Conservation (phyloP, 345 rosid genomes). For the Anastatica hierochuntica region DNA sequence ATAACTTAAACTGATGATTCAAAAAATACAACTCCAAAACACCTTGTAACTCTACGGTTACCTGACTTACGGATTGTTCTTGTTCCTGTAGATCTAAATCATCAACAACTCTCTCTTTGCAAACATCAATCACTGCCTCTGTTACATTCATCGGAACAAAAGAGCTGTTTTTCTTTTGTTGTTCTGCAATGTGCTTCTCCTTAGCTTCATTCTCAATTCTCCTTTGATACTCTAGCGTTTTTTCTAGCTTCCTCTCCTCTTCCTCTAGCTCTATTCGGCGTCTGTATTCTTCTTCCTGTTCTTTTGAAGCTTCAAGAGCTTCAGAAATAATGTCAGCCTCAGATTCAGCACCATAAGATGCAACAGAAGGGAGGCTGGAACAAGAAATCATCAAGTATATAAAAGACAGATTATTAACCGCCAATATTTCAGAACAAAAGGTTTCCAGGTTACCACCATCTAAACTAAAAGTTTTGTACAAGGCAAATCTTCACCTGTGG, state of each 20-base stretch:
- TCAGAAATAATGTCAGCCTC: conserved; percentile 36
- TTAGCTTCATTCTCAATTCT: conserved; percentile 87
- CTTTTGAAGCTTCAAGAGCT: conserved; percentile 41
- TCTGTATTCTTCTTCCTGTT: conserved; percentile 66
- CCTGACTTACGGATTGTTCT: conserved; percentile 12
- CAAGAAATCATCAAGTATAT: conserved; percentile 22
- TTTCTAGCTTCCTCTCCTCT: conserved; percentile 87
- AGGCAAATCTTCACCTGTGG: conserved; percentile 34
- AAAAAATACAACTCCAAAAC: background rate
- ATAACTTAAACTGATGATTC: background rate
- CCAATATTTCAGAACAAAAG: background rate
- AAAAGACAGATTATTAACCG: background rate
- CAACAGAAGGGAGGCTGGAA: conserved; percentile 50
- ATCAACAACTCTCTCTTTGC: conserved; percentile 26
- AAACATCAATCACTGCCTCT: conserved; percentile 25
- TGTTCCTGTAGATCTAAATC: conserved; percentile 21
- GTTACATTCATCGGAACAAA: conserved; percentile 26
- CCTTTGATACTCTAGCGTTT: conserved; percentile 78
- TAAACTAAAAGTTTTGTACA: background rate
- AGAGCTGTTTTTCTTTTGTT: conserved; percentile 44
- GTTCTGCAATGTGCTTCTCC: conserved; percentile 76
- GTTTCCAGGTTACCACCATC: conserved; percentile 8
- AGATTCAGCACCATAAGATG: conserved; percentile 41
- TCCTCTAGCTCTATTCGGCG: conserved; percentile 72
- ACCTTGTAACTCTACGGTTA: background rate